These are phyloP conservation scores for Cystobasidium ongulense DNA, from an alignment of 768 basidiomycete genomes.

Conservation along the genomic window DNA sequence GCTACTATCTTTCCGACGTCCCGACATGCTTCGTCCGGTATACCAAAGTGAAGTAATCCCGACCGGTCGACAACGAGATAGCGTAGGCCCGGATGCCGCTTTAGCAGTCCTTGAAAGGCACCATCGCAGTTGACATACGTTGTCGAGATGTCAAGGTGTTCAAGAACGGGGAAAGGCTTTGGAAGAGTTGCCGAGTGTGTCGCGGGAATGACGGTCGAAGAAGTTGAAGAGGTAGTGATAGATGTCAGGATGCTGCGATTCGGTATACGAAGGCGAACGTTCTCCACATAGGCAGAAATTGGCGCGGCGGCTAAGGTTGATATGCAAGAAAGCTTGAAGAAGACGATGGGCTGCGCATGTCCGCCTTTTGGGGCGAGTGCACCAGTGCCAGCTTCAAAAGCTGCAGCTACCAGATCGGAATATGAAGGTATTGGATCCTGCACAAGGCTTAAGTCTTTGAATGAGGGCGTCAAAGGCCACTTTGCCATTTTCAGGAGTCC, in stretches of 20 bases:
- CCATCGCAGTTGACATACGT: conserved; percentile 52
- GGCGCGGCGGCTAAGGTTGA: conserved; percentile 50
- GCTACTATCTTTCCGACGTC: conserved; percentile 15
- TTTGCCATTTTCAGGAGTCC: conserved; percentile 56
- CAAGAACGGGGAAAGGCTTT: conserved; percentile 51
- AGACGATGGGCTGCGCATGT: conserved; percentile 73
- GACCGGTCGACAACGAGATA: conserved; percentile 69
- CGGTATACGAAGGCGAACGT: conserved; percentile 66
- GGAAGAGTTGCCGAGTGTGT: conserved; percentile 29
- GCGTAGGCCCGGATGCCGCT: conserved; percentile 52
- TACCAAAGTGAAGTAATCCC: conserved; percentile 52
- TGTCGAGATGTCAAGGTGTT: conserved; percentile 64
- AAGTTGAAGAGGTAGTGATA: conserved; percentile 42
- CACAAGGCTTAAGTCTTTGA: conserved; percentile 45
- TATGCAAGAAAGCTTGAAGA: conserved; percentile 50
- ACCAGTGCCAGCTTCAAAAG: conserved; percentile 11
- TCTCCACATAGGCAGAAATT: conserved; percentile 49
- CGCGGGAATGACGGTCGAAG: conserved; percentile 16
- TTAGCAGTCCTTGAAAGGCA: conserved; percentile 53
- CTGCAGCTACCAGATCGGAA: conserved; percentile 36
- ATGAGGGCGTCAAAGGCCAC: conserved; percentile 52
- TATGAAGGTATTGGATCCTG: conserved; percentile 46
- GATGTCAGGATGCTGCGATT: conserved; percentile 54
- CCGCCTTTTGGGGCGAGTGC: conserved; percentile 41
- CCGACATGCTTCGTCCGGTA: conserved; percentile 25